Base-by-base conservation (phyloP, 2,329 filamentous ascomycete genomes). In the Claviceps sp. region DNA sequence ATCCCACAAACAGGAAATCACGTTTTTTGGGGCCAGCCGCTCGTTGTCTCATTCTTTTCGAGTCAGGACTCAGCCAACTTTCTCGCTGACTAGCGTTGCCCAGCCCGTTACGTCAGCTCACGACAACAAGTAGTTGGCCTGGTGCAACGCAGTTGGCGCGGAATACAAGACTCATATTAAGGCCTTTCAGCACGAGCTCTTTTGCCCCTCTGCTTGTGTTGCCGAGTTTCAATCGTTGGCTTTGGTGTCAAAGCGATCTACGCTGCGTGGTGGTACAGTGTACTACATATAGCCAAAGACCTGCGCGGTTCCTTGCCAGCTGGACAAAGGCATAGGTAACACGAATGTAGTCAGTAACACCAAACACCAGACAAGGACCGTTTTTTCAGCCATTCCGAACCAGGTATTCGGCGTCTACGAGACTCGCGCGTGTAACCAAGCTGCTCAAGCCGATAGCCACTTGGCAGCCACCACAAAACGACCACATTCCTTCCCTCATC, bases 401-500 rank as follows among this genome's bases (percentile, higher is more conserved):
- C 45, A 16, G 50, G 37, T 8, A 43, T n/a, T 40, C n/a, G 44
- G 34, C 30, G 34, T 36, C 20, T n/a, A 18, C 13, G 49, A 14
- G 42, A 24, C 49, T 49, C n/a, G 42, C n/a, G 42, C 36, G 42
- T 42, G 42, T 20, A 7, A 44, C 20, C 42, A 44, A 14, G 20
- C 42, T n/a, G 20, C 42, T n/a, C 5, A 37, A 11, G 18, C 45
- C 18, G n/a, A 37, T 13, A 37, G 45, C 34, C 18, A 42, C 44
- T 18, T 14, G 16, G 36, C 44, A 41, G 49, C 44, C 43, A 51
- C 49, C 49, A 16, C 24, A 47, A 47, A 51, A 47, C 49, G n/a
- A 44, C 36, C 11, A 36, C 49, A 44, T 24, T 24, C 40, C 42
- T 34, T 34, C 9, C 30, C 30, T 34, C 20, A 26, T 22, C 24